Percentiles rank a stretch among this genome's conserved stretches.
These are phyloP conservation scores for Aureobasidium sp. DNA, from an alignment of 2,329 filamentous ascomycete genomes.

Conservation along the genomic window DNA sequence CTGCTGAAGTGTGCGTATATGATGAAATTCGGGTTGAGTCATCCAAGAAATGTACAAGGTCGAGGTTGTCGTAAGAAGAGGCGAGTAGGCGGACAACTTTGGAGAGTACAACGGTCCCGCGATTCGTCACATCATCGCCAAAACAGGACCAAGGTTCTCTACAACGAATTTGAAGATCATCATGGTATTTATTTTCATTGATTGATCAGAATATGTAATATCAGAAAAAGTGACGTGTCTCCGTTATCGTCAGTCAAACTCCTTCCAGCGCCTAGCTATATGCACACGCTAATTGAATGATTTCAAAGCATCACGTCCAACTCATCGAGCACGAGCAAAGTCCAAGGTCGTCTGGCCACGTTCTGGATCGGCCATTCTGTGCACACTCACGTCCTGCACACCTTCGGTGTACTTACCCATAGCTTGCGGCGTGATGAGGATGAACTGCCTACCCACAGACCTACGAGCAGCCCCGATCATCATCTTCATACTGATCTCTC, in stretches of 20 bases:
- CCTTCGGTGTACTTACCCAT: conserved; percentile 64
- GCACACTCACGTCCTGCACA: conserved; percentile 79
- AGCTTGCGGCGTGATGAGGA: conserved; percentile 94
- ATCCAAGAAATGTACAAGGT: too few relatives aligned
- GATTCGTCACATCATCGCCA: too few relatives aligned
- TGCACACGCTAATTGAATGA: not conserved
- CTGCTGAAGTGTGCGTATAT: too few relatives aligned
- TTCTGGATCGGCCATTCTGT: conserved; percentile 65
- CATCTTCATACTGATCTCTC: conserved; percentile 93
- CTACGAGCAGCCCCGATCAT: conserved; percentile 88
- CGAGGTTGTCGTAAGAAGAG: too few relatives aligned
- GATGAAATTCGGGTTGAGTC: too few relatives aligned
- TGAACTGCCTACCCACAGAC: conserved; percentile 92
- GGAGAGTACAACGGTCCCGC: too few relatives aligned
- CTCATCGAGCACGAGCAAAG: not conserved
- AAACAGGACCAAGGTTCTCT: too few relatives aligned
- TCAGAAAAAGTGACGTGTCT: not conserved
- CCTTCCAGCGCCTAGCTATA: conserved; percentile 16
- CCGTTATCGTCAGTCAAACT: conserved; percentile 5
- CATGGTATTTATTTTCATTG: too few relatives aligned
- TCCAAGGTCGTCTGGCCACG: conserved; percentile 52
- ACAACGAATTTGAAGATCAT: too few relatives aligned
- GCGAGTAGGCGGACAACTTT: too few relatives aligned
- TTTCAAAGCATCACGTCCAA: not conserved
- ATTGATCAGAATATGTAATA: not conserved